These are phyloP conservation scores for Curvularia hawaiiensis DNA, from an alignment of 2,329 filamentous ascomycete species.

Conservation along the genomic window DNA sequence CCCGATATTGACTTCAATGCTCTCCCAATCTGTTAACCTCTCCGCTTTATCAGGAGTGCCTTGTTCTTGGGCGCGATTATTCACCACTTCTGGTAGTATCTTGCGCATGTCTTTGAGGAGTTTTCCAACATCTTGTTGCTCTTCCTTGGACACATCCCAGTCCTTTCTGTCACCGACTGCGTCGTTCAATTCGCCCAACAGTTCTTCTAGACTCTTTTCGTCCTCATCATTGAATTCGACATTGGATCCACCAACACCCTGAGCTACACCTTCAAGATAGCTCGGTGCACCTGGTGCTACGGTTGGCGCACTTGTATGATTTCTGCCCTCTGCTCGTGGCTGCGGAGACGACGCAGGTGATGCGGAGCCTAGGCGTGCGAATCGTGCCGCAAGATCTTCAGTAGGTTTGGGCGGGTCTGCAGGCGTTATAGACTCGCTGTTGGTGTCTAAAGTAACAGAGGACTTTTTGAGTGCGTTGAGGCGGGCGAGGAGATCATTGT, in stretches of 20 bases:
- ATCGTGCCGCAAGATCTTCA: conserved; percentile 46
- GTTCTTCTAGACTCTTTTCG: conserved; percentile 54
- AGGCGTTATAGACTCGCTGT: conserved; percentile 24
- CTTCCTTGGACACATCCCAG: conserved; percentile 49
- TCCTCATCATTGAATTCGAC: conserved; percentile 46
- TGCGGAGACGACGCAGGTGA: conserved; percentile 37
- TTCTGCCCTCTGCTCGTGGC: conserved; percentile 27
- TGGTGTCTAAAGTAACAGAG: conserved; percentile 44
- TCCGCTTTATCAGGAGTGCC: conserved; percentile 14
- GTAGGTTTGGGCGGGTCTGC: conserved; percentile 21
- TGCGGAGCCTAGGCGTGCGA: conserved; percentile 42
- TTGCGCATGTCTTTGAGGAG: conserved; percentile 50
- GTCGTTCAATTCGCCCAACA: conserved; percentile 50
- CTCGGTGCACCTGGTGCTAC: conserved; percentile 42
- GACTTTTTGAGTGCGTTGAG: conserved; percentile 56
- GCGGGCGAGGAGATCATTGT: conserved; percentile 54
- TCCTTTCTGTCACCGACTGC: conserved; percentile 40
- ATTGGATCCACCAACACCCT: conserved; percentile 33
- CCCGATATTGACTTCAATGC: conserved; percentile 39
- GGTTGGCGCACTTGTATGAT: conserved; percentile 24
- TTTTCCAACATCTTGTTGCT: conserved; percentile 49
- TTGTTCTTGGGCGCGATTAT: conserved; percentile 13
- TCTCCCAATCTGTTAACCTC: conserved; percentile 39
- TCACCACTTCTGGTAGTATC: conserved; percentile 45
- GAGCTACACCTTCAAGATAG: conserved; percentile 40